Evolutionary conservation across 192 early-diverging fungal species (phyloP).

Genomic region (Fimicolochytrium jonesii): DNA sequence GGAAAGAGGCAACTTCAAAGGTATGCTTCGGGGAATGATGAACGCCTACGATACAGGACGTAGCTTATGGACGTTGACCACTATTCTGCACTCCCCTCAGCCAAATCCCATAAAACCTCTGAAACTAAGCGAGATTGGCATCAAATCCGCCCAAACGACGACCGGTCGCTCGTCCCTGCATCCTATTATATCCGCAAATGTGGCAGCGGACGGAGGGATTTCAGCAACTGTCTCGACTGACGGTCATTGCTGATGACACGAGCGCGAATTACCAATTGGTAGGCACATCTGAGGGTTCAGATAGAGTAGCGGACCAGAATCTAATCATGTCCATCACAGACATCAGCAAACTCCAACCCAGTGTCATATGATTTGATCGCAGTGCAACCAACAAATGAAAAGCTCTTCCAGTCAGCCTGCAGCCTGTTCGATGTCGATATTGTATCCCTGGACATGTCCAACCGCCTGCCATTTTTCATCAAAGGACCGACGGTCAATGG

Average conservation of each 20-base stretch:
- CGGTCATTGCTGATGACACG: slow-evolving; percentile 54
- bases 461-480: slow-evolving; percentile 65
- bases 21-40: no score
- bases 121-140: slow-evolving; percentile 33
- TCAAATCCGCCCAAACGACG: not conserved
- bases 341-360: slow-evolving; percentile 19
- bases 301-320: not conserved
- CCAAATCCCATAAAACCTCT: slow-evolving; percentile 33
- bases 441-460: slow-evolving; percentile 68
- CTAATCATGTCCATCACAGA: slow-evolving; percentile 7
- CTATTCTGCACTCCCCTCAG: not conserved
- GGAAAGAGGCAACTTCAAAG: slow-evolving; percentile 34
- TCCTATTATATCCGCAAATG: slow-evolving; percentile 9
- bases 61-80: not conserved
- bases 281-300: not conserved
- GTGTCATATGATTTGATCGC: slow-evolving; percentile 62
- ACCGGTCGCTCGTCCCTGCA: not conserved
- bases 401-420: slow-evolving; percentile 68
- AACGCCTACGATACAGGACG: not conserved
- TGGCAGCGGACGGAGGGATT: slow-evolving; percentile 24
- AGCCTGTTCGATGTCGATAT: slow-evolving; percentile 70
- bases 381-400: slow-evolving; percentile 67
- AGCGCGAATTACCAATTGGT: slow-evolving; percentile 54
- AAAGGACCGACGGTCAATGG: slow-evolving; percentile 59
- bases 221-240: slow-evolving; percentile 54